phyloP scores from a whole-genome alignment of 345 rosid species.

The Aquilaria malaccensis region DNA sequence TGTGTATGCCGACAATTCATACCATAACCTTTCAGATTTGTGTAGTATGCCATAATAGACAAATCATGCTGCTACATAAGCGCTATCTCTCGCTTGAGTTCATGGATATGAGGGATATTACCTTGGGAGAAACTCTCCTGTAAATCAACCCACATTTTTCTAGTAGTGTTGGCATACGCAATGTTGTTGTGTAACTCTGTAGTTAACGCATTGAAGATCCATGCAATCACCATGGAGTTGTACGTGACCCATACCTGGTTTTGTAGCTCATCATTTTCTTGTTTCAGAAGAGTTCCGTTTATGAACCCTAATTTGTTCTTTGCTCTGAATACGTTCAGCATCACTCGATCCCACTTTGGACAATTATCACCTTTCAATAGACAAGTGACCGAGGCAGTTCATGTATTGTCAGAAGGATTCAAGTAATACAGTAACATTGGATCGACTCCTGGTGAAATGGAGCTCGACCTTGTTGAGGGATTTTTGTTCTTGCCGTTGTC shows the following conservation, averaged over 20 bases:
- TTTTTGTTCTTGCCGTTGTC: no score
- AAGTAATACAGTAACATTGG: no score
- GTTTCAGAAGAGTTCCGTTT: background rate
- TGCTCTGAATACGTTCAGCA: background rate
- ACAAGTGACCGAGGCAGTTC: background rate
- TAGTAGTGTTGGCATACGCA: background rate
- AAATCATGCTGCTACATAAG: background rate
- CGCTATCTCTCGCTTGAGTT: slow-evolving; percentile 1
- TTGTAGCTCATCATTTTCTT: background rate
- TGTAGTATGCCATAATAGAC: slow-evolving; percentile 2
- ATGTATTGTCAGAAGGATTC: background rate
- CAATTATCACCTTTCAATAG: background rate
- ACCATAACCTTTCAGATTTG: slow-evolving; percentile 4
- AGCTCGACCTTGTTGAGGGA: no score
- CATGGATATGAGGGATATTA: background rate
- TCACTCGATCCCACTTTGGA: background rate
- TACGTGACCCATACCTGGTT: background rate
- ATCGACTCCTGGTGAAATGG: no score
- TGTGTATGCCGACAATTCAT: background rate
- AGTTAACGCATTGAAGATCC: slow-evolving; percentile 3
- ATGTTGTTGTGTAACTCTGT: background rate
- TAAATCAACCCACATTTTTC: background rate
- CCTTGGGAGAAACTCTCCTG: slow-evolving; percentile 1
- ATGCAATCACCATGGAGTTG: background rate
- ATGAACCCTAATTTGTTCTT: background rate